Conservation (phyloP, 2,329 filamentous ascomycete species). For the Colletotrichum salicis region DNA sequence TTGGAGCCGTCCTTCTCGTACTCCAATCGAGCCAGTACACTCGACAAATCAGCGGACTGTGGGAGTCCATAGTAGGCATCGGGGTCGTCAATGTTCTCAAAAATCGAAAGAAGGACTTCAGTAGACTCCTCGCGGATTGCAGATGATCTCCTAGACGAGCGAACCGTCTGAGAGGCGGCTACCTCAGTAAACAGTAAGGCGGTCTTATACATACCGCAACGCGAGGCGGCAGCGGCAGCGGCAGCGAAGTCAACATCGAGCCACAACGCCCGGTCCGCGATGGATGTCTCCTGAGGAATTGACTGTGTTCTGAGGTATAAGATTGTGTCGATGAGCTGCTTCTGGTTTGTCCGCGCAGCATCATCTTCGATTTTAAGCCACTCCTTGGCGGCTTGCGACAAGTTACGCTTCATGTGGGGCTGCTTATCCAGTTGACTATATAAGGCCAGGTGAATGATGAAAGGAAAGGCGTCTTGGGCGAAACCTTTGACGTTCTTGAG, state of each 20-base stretch:
- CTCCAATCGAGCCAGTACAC: conserved; percentile 83
- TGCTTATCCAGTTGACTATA: conserved; percentile 73
- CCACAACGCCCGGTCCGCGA: conserved; percentile 84
- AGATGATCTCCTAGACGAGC: conserved; percentile 75
- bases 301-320: conserved; percentile 89
- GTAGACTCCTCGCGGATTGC: conserved; percentile 66
- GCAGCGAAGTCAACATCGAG: conserved; percentile 81
- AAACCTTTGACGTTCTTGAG: conserved; percentile 74
- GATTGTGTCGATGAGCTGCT: conserved; percentile 80
- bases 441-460: conserved; percentile 85
- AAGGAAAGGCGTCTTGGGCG: conserved; percentile 81
- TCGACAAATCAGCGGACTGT: conserved; percentile 79
- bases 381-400: conserved; percentile 73
- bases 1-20: conserved; percentile 90
- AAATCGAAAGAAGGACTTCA: conserved; percentile 82
- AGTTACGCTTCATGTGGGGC: conserved; percentile 64
- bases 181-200: conserved; percentile 87
- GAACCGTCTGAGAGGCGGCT: conserved; percentile 65
- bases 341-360: conserved; percentile 60
- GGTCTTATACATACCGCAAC: conserved; percentile 87
- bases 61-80: conserved; percentile 95
- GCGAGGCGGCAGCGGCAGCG: conserved; percentile 76
- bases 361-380: conserved; percentile 67
- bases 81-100: conserved; percentile 92
- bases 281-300: conserved; percentile 78